Base-by-base conservation (phyloP, 176 grass and related monocot genomes). In the Ensete ventricosum region DNA sequence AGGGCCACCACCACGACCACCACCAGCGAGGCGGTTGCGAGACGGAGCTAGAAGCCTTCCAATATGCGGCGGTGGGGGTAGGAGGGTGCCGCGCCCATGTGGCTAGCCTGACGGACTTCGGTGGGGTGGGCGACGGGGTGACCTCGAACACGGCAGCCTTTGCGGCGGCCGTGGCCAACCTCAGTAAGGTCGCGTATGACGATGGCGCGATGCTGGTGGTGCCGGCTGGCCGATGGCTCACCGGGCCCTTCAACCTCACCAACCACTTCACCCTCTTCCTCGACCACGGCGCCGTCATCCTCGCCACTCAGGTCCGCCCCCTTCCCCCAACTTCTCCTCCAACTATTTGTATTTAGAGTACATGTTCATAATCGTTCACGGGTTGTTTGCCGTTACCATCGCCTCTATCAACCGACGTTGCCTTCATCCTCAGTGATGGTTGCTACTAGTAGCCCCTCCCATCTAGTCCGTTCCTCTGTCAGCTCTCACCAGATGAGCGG, bases 221-320 rank as follows among this genome's bases (percentile, higher is more conserved):
- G 59, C 90, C 95, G 0, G 3, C 23, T 2, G 90, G 95, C 10
- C 62, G 19, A 62, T 94, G 88, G 88, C 90, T 99, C 27, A 99
- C 95, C 49, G 95, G 90, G 19, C 95, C 95, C 43, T 99, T 99
- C 83, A 99, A 94, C 64, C 90, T 99, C 67, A 99, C 95, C 71
- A 94, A 84, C 82, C 88, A 89, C 70, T 99, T 99, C 86, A 99
- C 95, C 59, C 95, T 99, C 79, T 99, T 89, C 86, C 90, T 99
- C 82, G 84, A 88, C 70, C 76, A 53, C 55, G 95, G 75, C 68
- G 88, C 95, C 23, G 86, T 91, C 73, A 91, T 99, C 77, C 86
- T 99, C 70, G 95, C 95, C 4, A 94, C 90, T 22, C 83, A 91
- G 87, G 95, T 55, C 53, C 0, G 23, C 25, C 2, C 43, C 27